Percentiles rank a stretch among this genome's conserved stretches.
Conservation (phyloP, 2,329 filamentous ascomycete genomes). For the Microdochium nivale region DNA sequence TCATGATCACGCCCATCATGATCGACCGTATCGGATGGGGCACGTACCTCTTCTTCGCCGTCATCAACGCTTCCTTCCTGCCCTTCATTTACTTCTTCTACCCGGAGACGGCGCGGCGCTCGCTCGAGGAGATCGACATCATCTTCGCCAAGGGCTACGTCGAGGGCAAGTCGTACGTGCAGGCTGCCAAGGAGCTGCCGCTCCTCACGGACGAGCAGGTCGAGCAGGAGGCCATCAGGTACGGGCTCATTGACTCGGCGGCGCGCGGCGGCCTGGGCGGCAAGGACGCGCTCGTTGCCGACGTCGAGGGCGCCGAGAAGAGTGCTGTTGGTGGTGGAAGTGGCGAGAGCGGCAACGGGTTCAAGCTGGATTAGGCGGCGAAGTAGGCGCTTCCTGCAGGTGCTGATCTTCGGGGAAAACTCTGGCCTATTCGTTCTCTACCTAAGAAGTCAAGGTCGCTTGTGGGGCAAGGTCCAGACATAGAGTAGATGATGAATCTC, state of each 20-base stretch:
- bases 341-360: too few species aligned
- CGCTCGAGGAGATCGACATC: slow-evolving; percentile 47
- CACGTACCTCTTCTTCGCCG: slow-evolving; percentile 38
- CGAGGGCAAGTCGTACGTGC: slow-evolving; percentile 52
- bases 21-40: slow-evolving; percentile 49
- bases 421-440: too few species aligned
- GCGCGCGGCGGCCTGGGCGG: neutral
- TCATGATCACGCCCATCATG: slow-evolving; percentile 57
- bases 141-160: slow-evolving; percentile 51
- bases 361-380: neutral
- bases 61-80: slow-evolving; percentile 24
- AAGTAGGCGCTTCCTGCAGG: too few species aligned
- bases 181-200: slow-evolving; percentile 47
- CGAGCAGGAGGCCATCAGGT: slow-evolving; percentile 34
- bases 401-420: too few species aligned
- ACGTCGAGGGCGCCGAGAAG: too few species aligned
- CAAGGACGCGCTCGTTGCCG: too few species aligned
- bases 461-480: too few species aligned
- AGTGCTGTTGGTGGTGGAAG: too few species aligned
- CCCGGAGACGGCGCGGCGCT: slow-evolving; percentile 39
- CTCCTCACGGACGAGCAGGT: slow-evolving; percentile 41
- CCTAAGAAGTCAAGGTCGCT: too few species aligned
- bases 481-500: too few species aligned
- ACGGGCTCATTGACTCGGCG: slow-evolving; percentile 15
- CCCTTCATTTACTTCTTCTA: slow-evolving; percentile 39